phyloP scores from a whole-genome alignment of 2,329 filamentous ascomycete species.

The Ophiocordyceps robertsii region DNA sequence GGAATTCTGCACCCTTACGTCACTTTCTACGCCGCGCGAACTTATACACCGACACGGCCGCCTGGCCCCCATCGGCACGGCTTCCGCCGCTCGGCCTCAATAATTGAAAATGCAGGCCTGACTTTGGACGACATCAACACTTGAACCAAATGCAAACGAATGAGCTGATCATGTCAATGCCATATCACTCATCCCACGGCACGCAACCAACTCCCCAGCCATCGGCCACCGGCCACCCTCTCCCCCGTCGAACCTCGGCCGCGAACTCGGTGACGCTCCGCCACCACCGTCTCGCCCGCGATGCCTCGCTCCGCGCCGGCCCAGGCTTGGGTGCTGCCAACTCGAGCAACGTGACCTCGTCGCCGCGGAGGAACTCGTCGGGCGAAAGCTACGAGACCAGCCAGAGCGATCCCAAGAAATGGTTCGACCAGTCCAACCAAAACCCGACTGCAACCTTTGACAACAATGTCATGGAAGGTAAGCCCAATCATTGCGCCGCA shows the following conservation, averaged over 20 bases:
- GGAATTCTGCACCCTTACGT: slow-evolving; percentile 1
- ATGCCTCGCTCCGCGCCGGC: slow-evolving; percentile 20
- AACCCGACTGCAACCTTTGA: slow-evolving; percentile 31
- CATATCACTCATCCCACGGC: slow-evolving; percentile 9
- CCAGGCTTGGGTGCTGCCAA: slow-evolving; percentile 11
- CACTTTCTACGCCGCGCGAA: slow-evolving; percentile 1
- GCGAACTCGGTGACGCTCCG: slow-evolving; percentile 33
- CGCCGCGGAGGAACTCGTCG: slow-evolving; percentile 27
- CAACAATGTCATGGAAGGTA: slow-evolving; percentile 33
- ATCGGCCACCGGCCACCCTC: slow-evolving; percentile 22
- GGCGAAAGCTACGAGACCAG: slow-evolving; percentile 34
- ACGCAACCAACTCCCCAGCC: slow-evolving; percentile 10
- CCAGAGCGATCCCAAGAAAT: slow-evolving; percentile 35
- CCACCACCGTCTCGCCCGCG: slow-evolving; percentile 30
- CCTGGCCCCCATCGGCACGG: too few species aligned
- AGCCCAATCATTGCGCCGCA: slow-evolving; percentile 1
- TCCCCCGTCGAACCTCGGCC: slow-evolving; percentile 30
- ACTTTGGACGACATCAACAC: background rate
- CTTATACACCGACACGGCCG: background rate
- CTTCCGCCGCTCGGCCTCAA: background rate
- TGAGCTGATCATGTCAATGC: slow-evolving; percentile 16
- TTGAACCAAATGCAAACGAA: slow-evolving; percentile 1
- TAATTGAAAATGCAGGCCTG: background rate
- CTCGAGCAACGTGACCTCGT: slow-evolving; percentile 6
- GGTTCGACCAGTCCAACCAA: slow-evolving; percentile 41